Conservation (phyloP, 2,329 filamentous ascomycete species). For the Lachnellula subtilissima region DNA sequence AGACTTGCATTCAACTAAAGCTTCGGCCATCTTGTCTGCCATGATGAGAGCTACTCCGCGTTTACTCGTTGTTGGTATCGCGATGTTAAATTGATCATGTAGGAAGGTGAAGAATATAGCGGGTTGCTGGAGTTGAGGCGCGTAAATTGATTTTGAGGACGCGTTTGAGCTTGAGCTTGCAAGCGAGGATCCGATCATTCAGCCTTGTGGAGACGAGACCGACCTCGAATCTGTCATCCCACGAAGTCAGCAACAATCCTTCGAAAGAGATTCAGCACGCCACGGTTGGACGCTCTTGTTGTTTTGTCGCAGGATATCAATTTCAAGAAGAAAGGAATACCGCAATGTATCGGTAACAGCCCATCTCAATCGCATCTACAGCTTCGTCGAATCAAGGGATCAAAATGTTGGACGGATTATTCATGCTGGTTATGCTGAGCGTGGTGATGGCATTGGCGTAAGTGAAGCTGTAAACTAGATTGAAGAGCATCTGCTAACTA, state of each 20-base stretch:
- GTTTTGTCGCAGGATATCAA: neutral
- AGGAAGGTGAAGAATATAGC: neutral
- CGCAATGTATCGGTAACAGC: slow-evolving; percentile 23
- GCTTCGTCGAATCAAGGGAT: slow-evolving; percentile 11
- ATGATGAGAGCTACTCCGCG: neutral
- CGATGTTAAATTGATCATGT: neutral
- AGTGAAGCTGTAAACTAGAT: slow-evolving; percentile 23
- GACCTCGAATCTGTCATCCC: slow-evolving; percentile 4
- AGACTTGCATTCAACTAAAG: slow-evolving; percentile 21
- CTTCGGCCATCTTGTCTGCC: slow-evolving; percentile 17
- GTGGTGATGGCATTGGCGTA: slow-evolving; percentile 57
- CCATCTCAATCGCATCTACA: slow-evolving; percentile 4
- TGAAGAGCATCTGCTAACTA: neutral
- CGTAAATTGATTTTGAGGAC: slow-evolving; percentile 21
- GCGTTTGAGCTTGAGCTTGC: slow-evolving; percentile 7
- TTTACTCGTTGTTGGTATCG: neutral
- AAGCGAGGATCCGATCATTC: slow-evolving; percentile 10
- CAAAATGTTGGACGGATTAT: slow-evolving; percentile 33
- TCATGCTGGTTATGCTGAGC: slow-evolving; percentile 33
- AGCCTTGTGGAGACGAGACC: slow-evolving; percentile 12
- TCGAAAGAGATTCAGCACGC: neutral
- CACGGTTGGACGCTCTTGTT: neutral
- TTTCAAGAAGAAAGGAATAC: neutral
- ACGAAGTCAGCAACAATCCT: neutral
- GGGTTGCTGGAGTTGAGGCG: slow-evolving; percentile 7